Conservation (phyloP, 164 flowering plant species). For the Litsea cubeba region DNA sequence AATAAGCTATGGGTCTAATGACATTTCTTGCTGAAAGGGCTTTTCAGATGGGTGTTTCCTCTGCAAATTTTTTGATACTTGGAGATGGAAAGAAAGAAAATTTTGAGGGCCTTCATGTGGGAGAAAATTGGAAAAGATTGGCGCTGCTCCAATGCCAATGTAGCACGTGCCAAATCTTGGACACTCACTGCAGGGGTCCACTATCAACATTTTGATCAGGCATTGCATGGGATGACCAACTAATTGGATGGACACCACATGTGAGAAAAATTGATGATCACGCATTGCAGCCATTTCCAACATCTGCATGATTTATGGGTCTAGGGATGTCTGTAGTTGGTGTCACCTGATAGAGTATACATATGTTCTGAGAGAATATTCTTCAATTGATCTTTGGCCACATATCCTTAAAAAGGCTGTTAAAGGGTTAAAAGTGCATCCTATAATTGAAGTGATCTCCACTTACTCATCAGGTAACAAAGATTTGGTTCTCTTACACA, state of each 20-base stretch:
- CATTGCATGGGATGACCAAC: no score
- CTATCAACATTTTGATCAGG: not conserved
- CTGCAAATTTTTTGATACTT: not conserved
- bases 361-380: no score
- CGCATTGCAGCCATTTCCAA: not conserved
- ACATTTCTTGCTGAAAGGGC: conserved; percentile 44
- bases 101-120: not conserved
- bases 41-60: not conserved
- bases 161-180: no score
- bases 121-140: not conserved
- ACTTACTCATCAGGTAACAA: not conserved
- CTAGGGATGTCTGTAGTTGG: no score
- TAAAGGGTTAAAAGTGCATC: not conserved
- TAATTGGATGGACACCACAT: not conserved
- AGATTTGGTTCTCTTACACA: not conserved
- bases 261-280: no score
- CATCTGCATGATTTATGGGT: no score
- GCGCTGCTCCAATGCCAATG: not conserved
- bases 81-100: not conserved
- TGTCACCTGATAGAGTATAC: no score
- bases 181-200: not conserved
- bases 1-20: conserved; percentile 82
- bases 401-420: not conserved
- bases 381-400: not conserved
- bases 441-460: not conserved